Evolutionary conservation across 1,284 basidiomycete genomes (phyloP).

Genomic region (Cryptococcus sp.): DNA sequence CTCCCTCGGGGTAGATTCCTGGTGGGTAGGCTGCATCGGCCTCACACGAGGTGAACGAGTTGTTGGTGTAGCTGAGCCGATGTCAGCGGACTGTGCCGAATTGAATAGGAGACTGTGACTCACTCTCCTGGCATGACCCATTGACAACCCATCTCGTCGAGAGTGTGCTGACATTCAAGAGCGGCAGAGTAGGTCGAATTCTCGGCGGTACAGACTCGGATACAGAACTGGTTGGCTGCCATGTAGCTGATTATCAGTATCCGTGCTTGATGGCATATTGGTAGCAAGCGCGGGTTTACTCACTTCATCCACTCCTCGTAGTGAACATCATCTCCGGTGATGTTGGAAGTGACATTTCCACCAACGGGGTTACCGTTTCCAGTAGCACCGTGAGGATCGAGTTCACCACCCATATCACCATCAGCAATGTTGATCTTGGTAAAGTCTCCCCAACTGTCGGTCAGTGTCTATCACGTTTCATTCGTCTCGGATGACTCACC

Average conservation of each 20-base stretch:
- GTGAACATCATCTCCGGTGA: slow-evolving; percentile 50
- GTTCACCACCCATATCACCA: slow-evolving; percentile 51
- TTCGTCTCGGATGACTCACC: slow-evolving; percentile 11
- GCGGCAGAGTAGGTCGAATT: slow-evolving; percentile 43
- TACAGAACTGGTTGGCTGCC: slow-evolving; percentile 47
- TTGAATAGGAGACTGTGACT: slow-evolving; percentile 1
- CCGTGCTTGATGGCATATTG: background rate
- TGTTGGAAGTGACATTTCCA: slow-evolving; percentile 54
- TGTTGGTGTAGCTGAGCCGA: slow-evolving; percentile 20
- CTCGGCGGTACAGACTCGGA: slow-evolving; percentile 48
- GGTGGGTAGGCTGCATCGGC: slow-evolving; percentile 46
- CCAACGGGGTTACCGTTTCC: slow-evolving; percentile 53
- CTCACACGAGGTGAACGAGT: slow-evolving; percentile 48
- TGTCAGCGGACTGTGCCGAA: background rate
- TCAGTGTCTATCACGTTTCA: slow-evolving; percentile 8
- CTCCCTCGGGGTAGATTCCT: slow-evolving; percentile 43
- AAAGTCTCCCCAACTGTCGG: slow-evolving; percentile 45
- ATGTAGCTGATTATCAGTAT: slow-evolving; percentile 43
- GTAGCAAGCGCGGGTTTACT: slow-evolving; percentile 7
- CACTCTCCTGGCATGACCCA: slow-evolving; percentile 50
- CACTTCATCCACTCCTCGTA: slow-evolving; percentile 55
- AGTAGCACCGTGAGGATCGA: slow-evolving; percentile 52
- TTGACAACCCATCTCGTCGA: slow-evolving; percentile 50
- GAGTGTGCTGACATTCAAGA: slow-evolving; percentile 42
- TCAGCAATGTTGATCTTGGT: slow-evolving; percentile 49